These are phyloP conservation scores for Ceratocystis harringtonii DNA, from an alignment of 2,329 filamentous ascomycete species.

Conservation along the genomic window DNA sequence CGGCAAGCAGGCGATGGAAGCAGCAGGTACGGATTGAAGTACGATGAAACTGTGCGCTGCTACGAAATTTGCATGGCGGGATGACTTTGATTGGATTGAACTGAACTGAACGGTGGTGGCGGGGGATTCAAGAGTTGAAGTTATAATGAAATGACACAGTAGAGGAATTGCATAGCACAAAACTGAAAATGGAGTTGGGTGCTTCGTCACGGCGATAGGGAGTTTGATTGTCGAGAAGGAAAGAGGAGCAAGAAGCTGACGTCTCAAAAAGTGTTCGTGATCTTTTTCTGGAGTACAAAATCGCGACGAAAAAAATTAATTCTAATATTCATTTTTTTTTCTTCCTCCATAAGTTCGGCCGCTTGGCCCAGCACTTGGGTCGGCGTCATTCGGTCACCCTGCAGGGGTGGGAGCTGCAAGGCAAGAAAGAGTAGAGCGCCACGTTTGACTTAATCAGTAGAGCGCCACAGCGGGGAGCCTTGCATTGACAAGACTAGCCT, in stretches of 20 bases:
- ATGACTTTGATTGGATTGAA: background rate
- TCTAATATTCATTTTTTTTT: background rate
- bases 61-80: slow-evolving; percentile 15
- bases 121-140: background rate
- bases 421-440: background rate
- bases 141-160: background rate
- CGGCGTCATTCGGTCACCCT: slow-evolving; percentile 5
- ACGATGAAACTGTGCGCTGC: slow-evolving; percentile 12
- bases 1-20: background rate
- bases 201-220: background rate
- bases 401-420: slow-evolving; percentile 7
- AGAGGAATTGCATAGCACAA: no score
- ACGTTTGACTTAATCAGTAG: background rate
- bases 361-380: slow-evolving; percentile 9
- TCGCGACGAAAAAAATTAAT: slow-evolving; percentile 6
- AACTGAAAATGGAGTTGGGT: no score
- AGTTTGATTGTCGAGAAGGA: background rate
- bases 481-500: background rate
- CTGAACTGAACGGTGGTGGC: background rate
- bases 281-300: background rate
- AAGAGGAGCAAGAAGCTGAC: background rate
- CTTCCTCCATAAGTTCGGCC: slow-evolving; percentile 13
- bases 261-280: background rate
- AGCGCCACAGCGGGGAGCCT: slow-evolving; percentile 10
- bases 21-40: background rate